A percentile compares a stretch with the other conserved stretches of the same genome.
These are phyloP conservation scores for Stachybotrys chlorohalonatus DNA, from an alignment of 2,329 filamentous ascomycete species.

Conservation along the genomic window DNA sequence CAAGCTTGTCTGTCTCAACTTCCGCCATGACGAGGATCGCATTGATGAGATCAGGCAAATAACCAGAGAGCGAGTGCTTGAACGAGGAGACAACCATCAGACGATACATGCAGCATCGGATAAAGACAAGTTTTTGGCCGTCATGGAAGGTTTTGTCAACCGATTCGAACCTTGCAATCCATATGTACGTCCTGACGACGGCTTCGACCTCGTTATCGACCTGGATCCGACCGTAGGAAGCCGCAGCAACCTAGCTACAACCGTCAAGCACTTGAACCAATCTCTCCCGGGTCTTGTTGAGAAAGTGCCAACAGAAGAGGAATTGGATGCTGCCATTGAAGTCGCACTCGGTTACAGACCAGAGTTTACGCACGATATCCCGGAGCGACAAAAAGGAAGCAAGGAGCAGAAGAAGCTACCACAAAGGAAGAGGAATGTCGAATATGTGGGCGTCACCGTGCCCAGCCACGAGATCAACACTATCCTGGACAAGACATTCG, in stretches of 20 bases:
- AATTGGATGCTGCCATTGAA: constrained; percentile 73
- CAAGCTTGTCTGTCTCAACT: constrained; percentile 78
- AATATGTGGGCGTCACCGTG: constrained; percentile 48
- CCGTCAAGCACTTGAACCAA: constrained; percentile 63
- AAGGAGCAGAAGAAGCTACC: constrained; percentile 17
- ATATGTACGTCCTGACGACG: constrained; percentile 60
- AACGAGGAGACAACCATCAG: constrained; percentile 91
- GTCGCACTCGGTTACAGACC: constrained; percentile 70
- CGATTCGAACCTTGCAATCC: constrained; percentile 74
- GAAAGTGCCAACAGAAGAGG: constrained; percentile 59
- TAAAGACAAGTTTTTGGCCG: constrained; percentile 64
- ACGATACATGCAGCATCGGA: constrained; percentile 84
- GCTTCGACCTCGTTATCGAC: constrained; percentile 78
- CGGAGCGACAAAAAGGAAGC: constrained; percentile 39
- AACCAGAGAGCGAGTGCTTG: constrained; percentile 70
- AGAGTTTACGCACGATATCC: constrained; percentile 65
- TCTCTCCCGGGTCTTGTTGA: constrained; percentile 69
- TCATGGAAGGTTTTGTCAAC: constrained; percentile 90
- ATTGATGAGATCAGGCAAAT: constrained; percentile 64
- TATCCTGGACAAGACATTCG: constrained; percentile 64
- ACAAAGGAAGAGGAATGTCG: constrained; percentile 39
- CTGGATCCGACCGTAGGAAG: constrained; percentile 72
- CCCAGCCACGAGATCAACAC: constrained; percentile 30
- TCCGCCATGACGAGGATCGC: constrained; percentile 71
- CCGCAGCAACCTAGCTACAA: constrained; percentile 73